Base-by-base conservation (phyloP, 2,329 filamentous ascomycete genomes). In the Mycosphaerella sp. region DNA sequence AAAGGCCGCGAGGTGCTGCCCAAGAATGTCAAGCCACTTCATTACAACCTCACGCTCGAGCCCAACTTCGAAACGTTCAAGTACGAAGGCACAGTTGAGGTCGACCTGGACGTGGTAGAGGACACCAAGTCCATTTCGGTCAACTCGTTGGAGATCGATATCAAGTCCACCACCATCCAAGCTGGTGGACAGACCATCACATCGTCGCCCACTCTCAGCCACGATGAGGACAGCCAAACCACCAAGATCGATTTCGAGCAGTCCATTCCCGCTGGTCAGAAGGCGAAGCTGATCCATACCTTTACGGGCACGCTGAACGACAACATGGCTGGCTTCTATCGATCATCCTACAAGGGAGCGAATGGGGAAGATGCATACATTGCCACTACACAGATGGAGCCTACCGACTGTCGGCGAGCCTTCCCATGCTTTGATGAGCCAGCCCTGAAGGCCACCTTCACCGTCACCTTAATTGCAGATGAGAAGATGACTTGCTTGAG, bases 341-440 rank as follows among this genome's bases (percentile, higher is more conserved):
- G 91, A 52, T 95, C 89, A 1, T 94, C 89, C 6, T 97, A 91
- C 77, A 94, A 93, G 76, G 84, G 82, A 55, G 73, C 80, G 43
- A 82, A 93, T 64, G 91, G 91, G 35, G 81, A 81, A 54, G 83
- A 85, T 52, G 87, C 86, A 60, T 86, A 90, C 68, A 78, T 97
- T 66, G 91, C 90, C 25, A 91, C 89, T 21, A 88, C 88, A 14
- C 91, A 97, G 76, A 95, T 97, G 87, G 91, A 97, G 75, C 85
- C 91, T 35, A 96, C 91, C 12, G 91, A 97, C 73, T 90, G 89
- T 56, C 82, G 91, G 63, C 80, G 90, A 62, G 89, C 91, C 6
- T 95, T 97, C 73, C 91, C 91, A 39, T 96, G 91, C 73, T 96
- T 96, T 69, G 91, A 97, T 66, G 93, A 97, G 75, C 91, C 91